A percentile compares a stretch with the other conserved stretches of the same genome.
Evolutionary conservation across 305 asterid genomes (phyloP).

Genomic region (Caryopteris hybrid): DNA sequence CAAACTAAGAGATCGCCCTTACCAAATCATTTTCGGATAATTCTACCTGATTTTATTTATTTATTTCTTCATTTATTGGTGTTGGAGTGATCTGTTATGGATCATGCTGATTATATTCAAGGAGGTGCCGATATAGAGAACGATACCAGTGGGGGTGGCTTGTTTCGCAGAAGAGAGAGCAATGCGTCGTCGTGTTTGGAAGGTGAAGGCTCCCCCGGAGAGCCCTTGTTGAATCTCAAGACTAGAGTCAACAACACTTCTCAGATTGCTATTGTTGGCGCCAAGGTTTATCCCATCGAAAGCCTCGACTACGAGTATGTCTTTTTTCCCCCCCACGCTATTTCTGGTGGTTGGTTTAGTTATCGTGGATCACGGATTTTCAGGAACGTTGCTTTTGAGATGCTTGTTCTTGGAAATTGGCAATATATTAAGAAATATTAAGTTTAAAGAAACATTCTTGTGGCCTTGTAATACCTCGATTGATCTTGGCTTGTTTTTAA

Average conservation of each 20-base stretch:
- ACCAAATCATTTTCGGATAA: not conserved
- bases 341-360: not conserved
- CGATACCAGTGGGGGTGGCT: conserved; percentile 17
- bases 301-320: conserved; percentile 95
- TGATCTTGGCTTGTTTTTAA: not conserved
- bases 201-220: conserved; percentile 30
- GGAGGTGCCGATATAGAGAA: conserved; percentile 51
- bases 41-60: not conserved
- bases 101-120: conserved; percentile 9
- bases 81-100: conserved; percentile 24
- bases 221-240: conserved; percentile 51
- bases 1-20: no score
- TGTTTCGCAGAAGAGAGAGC: conserved; percentile 29
- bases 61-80: not conserved
- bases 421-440: no score
- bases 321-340: not conserved
- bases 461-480: not conserved
- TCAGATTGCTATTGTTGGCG: conserved; percentile 89
- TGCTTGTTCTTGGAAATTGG: not conserved
- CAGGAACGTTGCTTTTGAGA: not conserved
- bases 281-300: conserved; percentile 82
- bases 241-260: conserved; percentile 70
- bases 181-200: conserved; percentile 35
- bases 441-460: not conserved
- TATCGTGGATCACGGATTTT: not conserved